phyloP scores from a whole-genome alignment of 2,329 filamentous ascomycete species.

The Cladosporium sp. region DNA sequence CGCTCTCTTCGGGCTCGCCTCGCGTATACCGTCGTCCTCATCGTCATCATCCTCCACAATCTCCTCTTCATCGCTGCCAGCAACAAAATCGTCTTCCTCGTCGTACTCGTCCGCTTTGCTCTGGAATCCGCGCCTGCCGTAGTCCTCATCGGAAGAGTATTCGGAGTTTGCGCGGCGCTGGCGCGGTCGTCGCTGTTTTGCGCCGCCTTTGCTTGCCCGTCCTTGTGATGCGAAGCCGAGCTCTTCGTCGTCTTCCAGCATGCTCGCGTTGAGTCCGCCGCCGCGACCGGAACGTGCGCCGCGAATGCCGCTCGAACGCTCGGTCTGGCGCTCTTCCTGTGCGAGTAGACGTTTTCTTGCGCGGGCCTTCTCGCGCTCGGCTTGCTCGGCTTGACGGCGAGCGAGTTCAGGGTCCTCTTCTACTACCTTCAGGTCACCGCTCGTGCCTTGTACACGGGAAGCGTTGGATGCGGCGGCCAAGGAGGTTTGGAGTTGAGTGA shows the following conservation, averaged over 20 bases:
- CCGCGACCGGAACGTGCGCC: conserved; percentile 42
- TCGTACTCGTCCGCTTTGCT: conserved; percentile 71
- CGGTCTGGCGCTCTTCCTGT: conserved; percentile 55
- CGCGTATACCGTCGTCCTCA: conserved; percentile 43
- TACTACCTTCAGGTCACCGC: conserved; percentile 62
- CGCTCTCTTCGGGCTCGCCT: conserved; percentile 22
- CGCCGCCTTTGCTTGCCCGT: conserved; percentile 23
- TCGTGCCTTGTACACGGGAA: conserved; percentile 41
- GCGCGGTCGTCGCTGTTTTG: conserved; percentile 31
- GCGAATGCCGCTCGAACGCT: conserved; percentile 50
- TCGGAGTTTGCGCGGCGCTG: conserved; percentile 37
- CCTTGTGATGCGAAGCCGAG: conserved; percentile 27
- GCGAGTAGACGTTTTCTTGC: conserved; percentile 57
- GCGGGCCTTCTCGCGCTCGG: conserved; percentile 68
- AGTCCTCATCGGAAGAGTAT: conserved; percentile 71
- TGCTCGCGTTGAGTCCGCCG: conserved; percentile 61
- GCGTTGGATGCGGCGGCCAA: conserved; percentile 61
- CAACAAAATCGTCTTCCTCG: conserved; percentile 73
- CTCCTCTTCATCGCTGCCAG: conserved; percentile 61
- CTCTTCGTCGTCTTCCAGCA: conserved; percentile 60
- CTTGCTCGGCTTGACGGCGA: conserved; percentile 66
- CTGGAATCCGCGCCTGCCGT: conserved; percentile 59
- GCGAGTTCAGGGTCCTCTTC: conserved; percentile 70
- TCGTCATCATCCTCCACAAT: conserved; percentile 55
- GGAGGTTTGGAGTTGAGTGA: conserved; percentile 62